Conservation (phyloP, 1,284 basidiomycete genomes). For the Chalciporus piperatoides region DNA sequence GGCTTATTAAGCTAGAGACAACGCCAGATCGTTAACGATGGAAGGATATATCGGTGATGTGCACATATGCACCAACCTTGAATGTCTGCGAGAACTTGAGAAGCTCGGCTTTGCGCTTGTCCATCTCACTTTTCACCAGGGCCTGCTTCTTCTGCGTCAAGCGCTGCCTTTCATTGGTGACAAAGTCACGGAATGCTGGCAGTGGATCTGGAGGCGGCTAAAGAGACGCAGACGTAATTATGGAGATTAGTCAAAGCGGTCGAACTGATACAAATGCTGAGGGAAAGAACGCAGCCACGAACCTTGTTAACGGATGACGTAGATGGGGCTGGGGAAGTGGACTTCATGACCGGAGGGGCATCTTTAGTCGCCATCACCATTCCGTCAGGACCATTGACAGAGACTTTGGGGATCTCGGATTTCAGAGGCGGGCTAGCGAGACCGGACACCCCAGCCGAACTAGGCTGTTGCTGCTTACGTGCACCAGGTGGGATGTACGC, state of each 20-base stretch:
- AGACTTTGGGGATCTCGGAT: slow-evolving; percentile 61
- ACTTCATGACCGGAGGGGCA: slow-evolving; percentile 46
- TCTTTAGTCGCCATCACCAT: slow-evolving; percentile 38
- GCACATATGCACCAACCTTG: slow-evolving; percentile 57
- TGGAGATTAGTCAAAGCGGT: slow-evolving; percentile 9
- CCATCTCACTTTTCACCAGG: slow-evolving; percentile 89
- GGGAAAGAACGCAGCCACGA: slow-evolving; percentile 1
- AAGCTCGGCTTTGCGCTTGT: slow-evolving; percentile 87
- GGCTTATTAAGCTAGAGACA: slow-evolving; percentile 78
- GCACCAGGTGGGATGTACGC: slow-evolving; percentile 94
- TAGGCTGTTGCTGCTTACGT: slow-evolving; percentile 40
- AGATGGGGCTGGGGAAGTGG: slow-evolving; percentile 54
- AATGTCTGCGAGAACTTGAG: slow-evolving; percentile 91
- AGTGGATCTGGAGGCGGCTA: slow-evolving; percentile 66
- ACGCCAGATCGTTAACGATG: background rate
- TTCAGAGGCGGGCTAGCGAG: slow-evolving; percentile 37
- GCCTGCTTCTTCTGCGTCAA: slow-evolving; percentile 89
- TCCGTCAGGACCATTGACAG: slow-evolving; percentile 70
- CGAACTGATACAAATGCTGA: background rate
- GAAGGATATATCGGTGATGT: background rate
- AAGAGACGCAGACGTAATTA: slow-evolving; percentile 2
- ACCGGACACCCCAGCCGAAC: slow-evolving; percentile 21
- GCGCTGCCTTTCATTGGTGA: slow-evolving; percentile 84
- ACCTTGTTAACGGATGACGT: slow-evolving; percentile 41
- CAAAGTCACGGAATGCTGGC: slow-evolving; percentile 85